These are phyloP conservation scores for Panicum miliaceum DNA, from an alignment of 176 grass and related monocot genomes.

Conservation along the genomic window DNA sequence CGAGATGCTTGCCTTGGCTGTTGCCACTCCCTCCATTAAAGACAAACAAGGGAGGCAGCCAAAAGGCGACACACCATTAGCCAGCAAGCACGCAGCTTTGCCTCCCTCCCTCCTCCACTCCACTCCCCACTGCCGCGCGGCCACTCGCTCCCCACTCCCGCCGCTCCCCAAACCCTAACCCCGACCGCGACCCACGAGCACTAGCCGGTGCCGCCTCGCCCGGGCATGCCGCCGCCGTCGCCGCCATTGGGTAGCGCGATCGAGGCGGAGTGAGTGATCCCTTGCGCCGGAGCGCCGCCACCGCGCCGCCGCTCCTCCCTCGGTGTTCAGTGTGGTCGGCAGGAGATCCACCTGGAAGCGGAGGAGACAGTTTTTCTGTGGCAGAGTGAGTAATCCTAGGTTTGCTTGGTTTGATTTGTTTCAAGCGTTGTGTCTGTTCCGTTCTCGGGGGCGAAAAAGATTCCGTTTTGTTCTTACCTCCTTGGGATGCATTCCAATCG, in stretches of 20 bases:
- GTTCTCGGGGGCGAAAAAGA: background rate
- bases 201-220: too few species aligned
- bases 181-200: background rate
- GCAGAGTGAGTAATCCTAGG: background rate
- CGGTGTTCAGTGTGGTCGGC: background rate
- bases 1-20: constrained; percentile 54
- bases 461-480: background rate
- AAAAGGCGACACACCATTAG: constrained; percentile 51
- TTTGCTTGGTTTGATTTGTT: background rate
- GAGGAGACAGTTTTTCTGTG: background rate
- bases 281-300: background rate
- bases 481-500: background rate
- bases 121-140: background rate
- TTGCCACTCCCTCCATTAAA: constrained; percentile 66
- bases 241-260: constrained; percentile 16
- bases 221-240: background rate
- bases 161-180: constrained; percentile 51
- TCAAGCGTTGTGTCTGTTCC: background rate
- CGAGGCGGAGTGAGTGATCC: background rate
- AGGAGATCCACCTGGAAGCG: background rate
- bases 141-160: background rate
- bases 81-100: constrained; percentile 29
- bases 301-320: background rate
- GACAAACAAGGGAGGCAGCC: constrained; percentile 40
- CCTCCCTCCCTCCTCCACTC: background rate